These are phyloP conservation scores for Biscogniauxia marginata DNA, from an alignment of 2,329 filamentous ascomycete species.

Conservation along the genomic window DNA sequence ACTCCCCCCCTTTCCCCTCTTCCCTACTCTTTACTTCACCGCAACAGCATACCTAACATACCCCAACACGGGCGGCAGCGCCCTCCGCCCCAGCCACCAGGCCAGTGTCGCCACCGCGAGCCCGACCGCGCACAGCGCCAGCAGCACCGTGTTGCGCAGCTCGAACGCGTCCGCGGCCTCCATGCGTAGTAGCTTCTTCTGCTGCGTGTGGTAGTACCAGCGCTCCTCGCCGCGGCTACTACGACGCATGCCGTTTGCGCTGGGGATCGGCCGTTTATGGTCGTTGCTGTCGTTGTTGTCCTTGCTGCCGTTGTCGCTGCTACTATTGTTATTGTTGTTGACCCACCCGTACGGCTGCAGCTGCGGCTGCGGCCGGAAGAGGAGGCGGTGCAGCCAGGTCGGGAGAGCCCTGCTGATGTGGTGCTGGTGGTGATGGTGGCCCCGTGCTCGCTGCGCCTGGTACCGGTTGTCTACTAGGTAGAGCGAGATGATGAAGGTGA, in stretches of 20 bases:
- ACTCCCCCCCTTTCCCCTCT: no score
- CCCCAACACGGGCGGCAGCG: conserved; percentile 3
- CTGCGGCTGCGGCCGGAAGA: conserved; percentile 42
- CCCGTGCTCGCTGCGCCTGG: conserved; percentile 47
- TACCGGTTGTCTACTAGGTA: conserved; percentile 59
- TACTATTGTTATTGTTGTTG: conserved; percentile 15
- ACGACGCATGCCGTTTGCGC: neutral
- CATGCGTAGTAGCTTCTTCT: conserved; percentile 59
- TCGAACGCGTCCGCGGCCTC: conserved; percentile 64
- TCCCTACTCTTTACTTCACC: no score
- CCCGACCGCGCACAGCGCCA: conserved; percentile 42
- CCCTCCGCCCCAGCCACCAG: conserved; percentile 20
- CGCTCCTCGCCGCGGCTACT: conserved; percentile 25
- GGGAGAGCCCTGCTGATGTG: conserved; percentile 31
- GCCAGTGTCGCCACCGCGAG: conserved; percentile 29
- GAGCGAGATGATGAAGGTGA: conserved; percentile 65
- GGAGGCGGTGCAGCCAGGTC: conserved; percentile 40
- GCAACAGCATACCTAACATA: neutral
- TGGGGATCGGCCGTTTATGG: neutral
- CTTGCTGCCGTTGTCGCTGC: neutral
- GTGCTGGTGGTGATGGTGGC: conserved; percentile 28
- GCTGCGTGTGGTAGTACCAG: conserved; percentile 54
- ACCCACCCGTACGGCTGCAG: conserved; percentile 39
- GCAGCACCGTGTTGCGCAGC: conserved; percentile 54
- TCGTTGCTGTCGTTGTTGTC: neutral